A percentile compares a stretch with the other conserved stretches of the same genome.
phyloP scores from a whole-genome alignment of 1,284 basidiomycete species.

The Ganoderma multipileum region DNA sequence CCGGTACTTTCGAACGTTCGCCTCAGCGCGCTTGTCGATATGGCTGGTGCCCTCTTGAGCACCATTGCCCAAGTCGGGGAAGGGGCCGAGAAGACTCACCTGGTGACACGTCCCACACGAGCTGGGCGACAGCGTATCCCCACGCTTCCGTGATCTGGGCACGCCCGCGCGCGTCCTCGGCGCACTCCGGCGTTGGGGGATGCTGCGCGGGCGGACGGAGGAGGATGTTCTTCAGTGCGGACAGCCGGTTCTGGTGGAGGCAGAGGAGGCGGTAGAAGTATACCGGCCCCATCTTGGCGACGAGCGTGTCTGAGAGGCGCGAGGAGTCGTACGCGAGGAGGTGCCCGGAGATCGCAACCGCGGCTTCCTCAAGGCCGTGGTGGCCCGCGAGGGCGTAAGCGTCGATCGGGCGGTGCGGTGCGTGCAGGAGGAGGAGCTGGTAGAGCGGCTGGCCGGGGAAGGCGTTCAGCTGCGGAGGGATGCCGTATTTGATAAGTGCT shows the following conservation, averaged over 20 bases:
- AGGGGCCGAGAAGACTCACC: neutral
- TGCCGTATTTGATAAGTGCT: conserved; percentile 38
- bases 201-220: neutral
- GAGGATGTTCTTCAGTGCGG: neutral
- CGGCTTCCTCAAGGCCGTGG: conserved; percentile 42
- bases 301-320: conserved; percentile 41
- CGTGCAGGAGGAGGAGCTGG: conserved; percentile 39
- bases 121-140: neutral
- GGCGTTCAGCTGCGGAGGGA: conserved; percentile 29
- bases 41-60: neutral
- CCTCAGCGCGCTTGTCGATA: neutral
- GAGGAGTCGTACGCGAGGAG: conserved; percentile 41
- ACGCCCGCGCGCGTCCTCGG: neutral
- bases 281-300: conserved; percentile 41
- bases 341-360: conserved; percentile 42
- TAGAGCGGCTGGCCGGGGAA: conserved; percentile 35
- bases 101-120: neutral
- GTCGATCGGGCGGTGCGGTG: conserved; percentile 40
- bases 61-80: neutral
- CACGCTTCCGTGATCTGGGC: neutral
- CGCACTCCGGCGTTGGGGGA: neutral
- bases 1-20: neutral
- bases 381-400: conserved; percentile 45
- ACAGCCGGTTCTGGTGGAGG: neutral
- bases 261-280: conserved; percentile 46